A percentile compares a stretch with the other conserved stretches of the same genome.
Conservation (phyloP, 352 stramenopile species). For the Hyphochytrium catenoides region DNA sequence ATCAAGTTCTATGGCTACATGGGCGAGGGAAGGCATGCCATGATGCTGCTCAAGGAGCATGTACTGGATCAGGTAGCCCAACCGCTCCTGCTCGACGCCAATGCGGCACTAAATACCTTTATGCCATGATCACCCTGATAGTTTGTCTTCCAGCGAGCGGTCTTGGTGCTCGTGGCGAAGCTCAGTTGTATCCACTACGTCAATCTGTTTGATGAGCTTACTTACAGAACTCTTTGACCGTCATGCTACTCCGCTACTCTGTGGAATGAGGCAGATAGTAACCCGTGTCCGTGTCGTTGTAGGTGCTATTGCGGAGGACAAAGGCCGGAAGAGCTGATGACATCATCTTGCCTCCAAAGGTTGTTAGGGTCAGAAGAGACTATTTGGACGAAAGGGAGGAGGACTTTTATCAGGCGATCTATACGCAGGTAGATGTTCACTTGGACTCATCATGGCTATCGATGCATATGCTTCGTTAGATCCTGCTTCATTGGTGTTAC, state of each 20-base stretch:
- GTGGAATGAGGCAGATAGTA: constrained; percentile 13
- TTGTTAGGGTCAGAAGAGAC: constrained; percentile 61
- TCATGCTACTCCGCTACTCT: not conserved
- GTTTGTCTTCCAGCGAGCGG: no score
- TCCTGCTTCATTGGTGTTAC: no score
- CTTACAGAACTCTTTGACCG: no score
- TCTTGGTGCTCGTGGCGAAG: no score
- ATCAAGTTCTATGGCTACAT: constrained; percentile 88
- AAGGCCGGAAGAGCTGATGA: constrained; percentile 92
- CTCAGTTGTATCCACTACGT: no score
- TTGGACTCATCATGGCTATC: no score
- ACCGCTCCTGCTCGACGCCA: not conserved
- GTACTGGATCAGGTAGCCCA: constrained; percentile 50
- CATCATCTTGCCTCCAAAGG: constrained; percentile 62
- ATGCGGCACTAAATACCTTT: no score
- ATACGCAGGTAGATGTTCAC: no score
- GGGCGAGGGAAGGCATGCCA: constrained; percentile 71
- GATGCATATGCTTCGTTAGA: no score
- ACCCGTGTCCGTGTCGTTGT: not conserved
- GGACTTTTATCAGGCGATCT: constrained; percentile 93
- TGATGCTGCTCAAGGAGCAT: constrained; percentile 87
- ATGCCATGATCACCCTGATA: no score
- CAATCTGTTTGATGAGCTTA: no score
- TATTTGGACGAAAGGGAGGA: constrained; percentile 68
- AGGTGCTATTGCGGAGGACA: constrained; percentile 88